Percentiles rank a stretch among this genome's conserved stretches.
Conservation (phyloP, 1,139 yeast genomes). For the Candida sp. region DNA sequence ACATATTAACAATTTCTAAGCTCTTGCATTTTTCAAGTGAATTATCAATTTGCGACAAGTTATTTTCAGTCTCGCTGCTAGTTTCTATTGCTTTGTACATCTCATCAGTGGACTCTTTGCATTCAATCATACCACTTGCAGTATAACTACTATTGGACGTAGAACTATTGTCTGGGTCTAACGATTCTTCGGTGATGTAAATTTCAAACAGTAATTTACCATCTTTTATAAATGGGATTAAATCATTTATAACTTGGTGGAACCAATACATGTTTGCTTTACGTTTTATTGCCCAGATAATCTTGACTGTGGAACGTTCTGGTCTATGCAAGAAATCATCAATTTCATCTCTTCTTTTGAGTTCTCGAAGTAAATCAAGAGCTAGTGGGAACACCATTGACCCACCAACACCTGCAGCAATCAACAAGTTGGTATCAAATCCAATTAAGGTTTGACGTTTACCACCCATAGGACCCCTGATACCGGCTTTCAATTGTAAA, state of each 20-base stretch:
- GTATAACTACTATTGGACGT: neutral
- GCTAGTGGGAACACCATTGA: conserved; percentile 47
- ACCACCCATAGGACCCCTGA: conserved; percentile 48
- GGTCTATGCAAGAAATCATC: conserved; percentile 35
- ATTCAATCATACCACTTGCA: neutral
- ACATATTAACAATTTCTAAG: neutral
- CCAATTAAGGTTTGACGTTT: conserved; percentile 37
- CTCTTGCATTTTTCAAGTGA: neutral
- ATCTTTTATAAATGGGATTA: conserved; percentile 17
- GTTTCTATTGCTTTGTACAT: neutral
- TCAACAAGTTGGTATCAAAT: conserved; percentile 36
- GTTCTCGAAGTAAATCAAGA: conserved; percentile 30
- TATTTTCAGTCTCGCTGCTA: neutral
- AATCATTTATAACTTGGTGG: conserved; percentile 27
- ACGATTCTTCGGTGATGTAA: conserved; percentile 15
- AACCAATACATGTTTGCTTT: conserved; percentile 34
- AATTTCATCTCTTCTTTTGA: conserved; percentile 18
- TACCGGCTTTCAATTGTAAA: conserved; percentile 22
- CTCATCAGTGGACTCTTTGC: neutral
- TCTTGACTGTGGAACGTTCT: conserved; percentile 18
- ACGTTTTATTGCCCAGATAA: conserved; percentile 34
- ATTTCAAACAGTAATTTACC: conserved; percentile 21
- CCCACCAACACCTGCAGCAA: conserved; percentile 48
- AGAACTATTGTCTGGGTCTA: neutral
- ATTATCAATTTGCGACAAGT: neutral